Evolutionary conservation across 192 early-diverging fungal genomes (phyloP).

Genomic region (Backusella parvicylindrica): DNA sequence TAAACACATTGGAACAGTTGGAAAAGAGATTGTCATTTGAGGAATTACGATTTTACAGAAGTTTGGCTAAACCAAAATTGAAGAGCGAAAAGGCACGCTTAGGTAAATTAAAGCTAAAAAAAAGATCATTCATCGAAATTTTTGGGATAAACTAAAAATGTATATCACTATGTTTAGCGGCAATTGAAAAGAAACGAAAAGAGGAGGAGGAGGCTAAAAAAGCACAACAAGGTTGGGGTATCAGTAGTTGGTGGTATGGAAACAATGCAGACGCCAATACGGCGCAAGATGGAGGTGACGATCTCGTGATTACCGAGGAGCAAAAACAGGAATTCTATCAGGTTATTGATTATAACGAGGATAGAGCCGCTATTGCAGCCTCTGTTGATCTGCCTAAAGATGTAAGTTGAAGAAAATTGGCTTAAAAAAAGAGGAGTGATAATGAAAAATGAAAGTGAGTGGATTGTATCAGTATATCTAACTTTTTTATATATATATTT

Average conservation of each 20-base stretch:
- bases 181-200: constrained; percentile 25
- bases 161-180: constrained; percentile 13
- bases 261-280: background rate
- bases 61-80: constrained; percentile 67
- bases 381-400: constrained; percentile 62
- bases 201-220: constrained; percentile 24
- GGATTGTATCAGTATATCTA: background rate
- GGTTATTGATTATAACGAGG: constrained; percentile 92
- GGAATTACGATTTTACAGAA: constrained; percentile 86
- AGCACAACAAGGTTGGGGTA: constrained; percentile 44
- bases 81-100: constrained; percentile 70
- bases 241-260: constrained; percentile 47
- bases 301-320: constrained; percentile 66
- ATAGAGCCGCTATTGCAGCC: constrained; percentile 48
- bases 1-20: constrained; percentile 54
- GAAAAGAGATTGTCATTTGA: constrained; percentile 81
- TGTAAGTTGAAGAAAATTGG: constrained; percentile 23
- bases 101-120: too few relatives aligned
- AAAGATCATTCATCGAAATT: too few relatives aligned
- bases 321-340: constrained; percentile 90
- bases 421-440: background rate
- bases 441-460: background rate
- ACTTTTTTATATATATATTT: too few relatives aligned
- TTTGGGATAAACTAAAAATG: too few relatives aligned
- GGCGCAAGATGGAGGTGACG: constrained; percentile 17